phyloP scores from a whole-genome alignment of 148 eudicot species.

The Suaeda aralocaspica region DNA sequence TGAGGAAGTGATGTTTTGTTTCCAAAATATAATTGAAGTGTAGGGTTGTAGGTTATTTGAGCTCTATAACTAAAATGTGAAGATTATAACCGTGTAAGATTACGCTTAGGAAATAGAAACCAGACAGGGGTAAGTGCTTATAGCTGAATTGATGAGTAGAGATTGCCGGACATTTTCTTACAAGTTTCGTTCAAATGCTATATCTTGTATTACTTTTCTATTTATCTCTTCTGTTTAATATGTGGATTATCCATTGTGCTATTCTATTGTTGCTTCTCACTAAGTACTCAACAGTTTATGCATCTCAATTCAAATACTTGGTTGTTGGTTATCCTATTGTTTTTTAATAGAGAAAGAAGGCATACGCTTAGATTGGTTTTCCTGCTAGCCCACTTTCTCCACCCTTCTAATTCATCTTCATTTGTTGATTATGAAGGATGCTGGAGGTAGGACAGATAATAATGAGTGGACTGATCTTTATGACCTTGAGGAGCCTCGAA shows the following conservation, averaged over 20 bases:
- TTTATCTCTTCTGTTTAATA: too few relatives aligned
- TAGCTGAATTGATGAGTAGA: neutral
- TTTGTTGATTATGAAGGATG: slow-evolving; percentile 38
- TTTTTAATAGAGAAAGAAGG: neutral
- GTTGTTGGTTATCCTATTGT: neutral
- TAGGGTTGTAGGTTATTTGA: neutral
- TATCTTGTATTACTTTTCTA: too few relatives aligned
- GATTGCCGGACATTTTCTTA: neutral
- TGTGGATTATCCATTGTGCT: too few relatives aligned
- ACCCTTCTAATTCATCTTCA: slow-evolving; percentile 3
- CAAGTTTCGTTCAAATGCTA: neutral
- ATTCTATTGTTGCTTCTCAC: neutral
- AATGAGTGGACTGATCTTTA: slow-evolving; percentile 68
- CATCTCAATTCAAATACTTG: neutral
- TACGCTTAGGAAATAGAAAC: neutral
- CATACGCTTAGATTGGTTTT: too few relatives aligned
- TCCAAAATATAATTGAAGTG: too few relatives aligned
- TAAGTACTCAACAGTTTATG: neutral
- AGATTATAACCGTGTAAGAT: neutral
- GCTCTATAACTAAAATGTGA: neutral
- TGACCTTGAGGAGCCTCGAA: slow-evolving; percentile 59
- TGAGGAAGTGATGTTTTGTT: too few relatives aligned
- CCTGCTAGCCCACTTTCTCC: too few relatives aligned
- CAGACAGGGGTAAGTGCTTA: too few relatives aligned
- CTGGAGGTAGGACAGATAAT: slow-evolving; percentile 38